Evolutionary conservation across 208 protist genomes (phyloP).

Genomic region (Wallacemonas sp.): DNA sequence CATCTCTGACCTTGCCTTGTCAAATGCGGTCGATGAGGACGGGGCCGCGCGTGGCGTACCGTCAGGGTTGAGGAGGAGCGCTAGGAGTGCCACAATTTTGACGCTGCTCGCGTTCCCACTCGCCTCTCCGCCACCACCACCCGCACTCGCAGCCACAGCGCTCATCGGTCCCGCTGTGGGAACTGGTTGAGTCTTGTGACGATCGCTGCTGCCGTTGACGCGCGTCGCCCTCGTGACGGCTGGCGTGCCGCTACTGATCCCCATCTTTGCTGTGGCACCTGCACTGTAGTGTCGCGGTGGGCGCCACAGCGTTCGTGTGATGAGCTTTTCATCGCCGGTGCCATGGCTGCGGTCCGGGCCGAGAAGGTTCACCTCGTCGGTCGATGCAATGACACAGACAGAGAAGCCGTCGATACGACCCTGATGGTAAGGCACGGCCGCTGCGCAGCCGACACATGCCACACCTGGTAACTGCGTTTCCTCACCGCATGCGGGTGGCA

Average conservation of each 20-base stretch:
- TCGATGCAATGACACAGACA: slow-evolving; percentile 48
- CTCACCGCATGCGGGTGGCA: slow-evolving; percentile 70
- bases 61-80: slow-evolving; percentile 6
- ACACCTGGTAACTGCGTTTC: slow-evolving; percentile 66
- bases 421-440: slow-evolving; percentile 40
- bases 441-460: slow-evolving; percentile 64
- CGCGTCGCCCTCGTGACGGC: not conserved
- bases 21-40: not conserved
- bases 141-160: too few relatives aligned
- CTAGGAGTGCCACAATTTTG: slow-evolving; percentile 12
- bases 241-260: not conserved
- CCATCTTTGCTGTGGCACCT: not conserved
- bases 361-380: slow-evolving; percentile 54
- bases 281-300: slow-evolving; percentile 9
- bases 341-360: slow-evolving; percentile 53
- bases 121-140: not conserved
- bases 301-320: slow-evolving; percentile 51
- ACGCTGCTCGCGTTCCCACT: not conserved
- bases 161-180: too few relatives aligned
- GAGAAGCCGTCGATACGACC: slow-evolving; percentile 33
- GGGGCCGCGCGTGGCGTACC: not conserved
- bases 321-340: slow-evolving; percentile 31
- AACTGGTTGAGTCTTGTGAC: too few relatives aligned
- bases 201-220: too few relatives aligned
- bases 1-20: not conserved